phyloP scores from a whole-genome alignment of 768 basidiomycete species.

The Obba rivulosa region DNA sequence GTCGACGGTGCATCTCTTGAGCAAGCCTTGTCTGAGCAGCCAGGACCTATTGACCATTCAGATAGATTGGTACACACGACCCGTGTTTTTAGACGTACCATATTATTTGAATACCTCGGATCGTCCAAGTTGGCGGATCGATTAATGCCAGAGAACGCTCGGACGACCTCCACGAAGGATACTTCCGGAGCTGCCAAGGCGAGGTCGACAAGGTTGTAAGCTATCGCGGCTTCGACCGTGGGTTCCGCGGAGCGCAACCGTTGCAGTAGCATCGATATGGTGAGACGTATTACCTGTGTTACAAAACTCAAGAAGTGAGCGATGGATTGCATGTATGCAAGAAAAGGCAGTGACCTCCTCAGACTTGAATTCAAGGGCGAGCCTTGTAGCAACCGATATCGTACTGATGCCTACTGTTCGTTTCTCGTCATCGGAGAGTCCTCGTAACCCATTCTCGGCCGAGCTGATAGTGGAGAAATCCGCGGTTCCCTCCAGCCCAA shows the following conservation, averaged over 20 bases:
- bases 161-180: slow-evolving; percentile 79
- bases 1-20: slow-evolving; percentile 64
- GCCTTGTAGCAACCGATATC: slow-evolving; percentile 82
- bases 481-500: slow-evolving; percentile 23
- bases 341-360: slow-evolving; percentile 58
- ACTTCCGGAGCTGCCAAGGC: slow-evolving; percentile 73
- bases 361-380: slow-evolving; percentile 81
- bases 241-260: slow-evolving; percentile 81
- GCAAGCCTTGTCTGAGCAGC: slow-evolving; percentile 90
- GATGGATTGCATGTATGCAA: not conserved
- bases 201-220: slow-evolving; percentile 86
- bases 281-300: slow-evolving; percentile 71
- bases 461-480: slow-evolving; percentile 51
- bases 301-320: not conserved
- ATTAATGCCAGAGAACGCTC: slow-evolving; percentile 79
- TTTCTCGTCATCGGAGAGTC: slow-evolving; percentile 79
- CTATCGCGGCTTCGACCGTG: slow-evolving; percentile 85
- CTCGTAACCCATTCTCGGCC: slow-evolving; percentile 57
- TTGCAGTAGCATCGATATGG: slow-evolving; percentile 90
- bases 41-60: slow-evolving; percentile 50
- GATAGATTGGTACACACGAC: not conserved
- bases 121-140: slow-evolving; percentile 86
- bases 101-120: slow-evolving; percentile 83
- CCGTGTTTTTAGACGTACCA: slow-evolving; percentile 41
- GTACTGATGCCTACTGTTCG: slow-evolving; percentile 83